Base-by-base conservation (phyloP, 257 asterid species). In the Plantago ovata region DNA sequence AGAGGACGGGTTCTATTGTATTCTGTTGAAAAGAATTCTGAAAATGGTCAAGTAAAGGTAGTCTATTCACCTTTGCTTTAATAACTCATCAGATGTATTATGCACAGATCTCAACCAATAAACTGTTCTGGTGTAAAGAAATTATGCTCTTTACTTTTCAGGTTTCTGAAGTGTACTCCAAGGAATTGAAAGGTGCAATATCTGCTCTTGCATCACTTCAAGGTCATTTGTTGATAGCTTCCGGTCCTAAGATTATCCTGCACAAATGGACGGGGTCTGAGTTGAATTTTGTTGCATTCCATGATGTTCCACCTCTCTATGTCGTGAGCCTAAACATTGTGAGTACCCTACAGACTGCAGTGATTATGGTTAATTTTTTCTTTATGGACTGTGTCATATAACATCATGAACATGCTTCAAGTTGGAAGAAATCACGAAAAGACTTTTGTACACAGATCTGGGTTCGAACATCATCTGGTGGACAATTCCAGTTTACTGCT, bases 251-350 rank as follows among this genome's bases (percentile, higher is more conserved):
- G 81, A 84, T 92, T 68, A 84, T 80, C 62, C 74, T 88, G 68
- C 97, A 92, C 77, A 79, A 85, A 74, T 92, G 98, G 98, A 92
- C 95, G 33, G 97, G 98, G 47, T 82, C 95, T 9, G 98, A 92
- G 54, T 70, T 92, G 75, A 86, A 77, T 70, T 90, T 87, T 0
- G 87, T 92, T 74, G 95, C 98, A 66, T 92, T 92, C 82, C 73
- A 63, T 64, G 98, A 92, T 54, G 91, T 78, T 44, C 95, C 98
- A n/a, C 98, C 98, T 60, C 95, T 92, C 64, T 75, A 92, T 79
- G 98, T 86, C 46, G 95, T 88, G 79, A 92, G 98, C 95, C 78
- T 92, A 74, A 92, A 92, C 75, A 92, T 84, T 65, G 98, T 92
- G 84, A 6, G 98, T 61, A 39, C 63, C 60, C n/a, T n/a, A n/a